A percentile compares a stretch with the other conserved stretches of the same genome.
These are phyloP conservation scores for Phoenix roebelenii DNA, from an alignment of 176 grass and related monocot species.

Conservation along the genomic window DNA sequence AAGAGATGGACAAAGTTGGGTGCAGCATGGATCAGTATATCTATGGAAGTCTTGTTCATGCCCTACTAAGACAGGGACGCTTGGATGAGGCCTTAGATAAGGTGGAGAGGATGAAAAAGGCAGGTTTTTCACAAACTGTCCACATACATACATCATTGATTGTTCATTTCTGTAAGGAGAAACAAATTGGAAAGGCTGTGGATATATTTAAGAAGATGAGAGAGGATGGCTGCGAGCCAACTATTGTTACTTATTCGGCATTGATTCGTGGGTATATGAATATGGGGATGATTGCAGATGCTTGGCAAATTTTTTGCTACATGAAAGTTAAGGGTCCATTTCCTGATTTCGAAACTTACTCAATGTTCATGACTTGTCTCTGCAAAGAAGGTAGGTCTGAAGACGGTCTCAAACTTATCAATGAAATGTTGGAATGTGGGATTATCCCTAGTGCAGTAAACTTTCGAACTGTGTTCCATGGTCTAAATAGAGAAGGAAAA, in stretches of 20 bases:
- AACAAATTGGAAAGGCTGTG: slow-evolving; percentile 46
- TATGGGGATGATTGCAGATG: slow-evolving; percentile 65
- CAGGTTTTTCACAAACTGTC: slow-evolving; percentile 39
- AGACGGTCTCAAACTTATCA: slow-evolving; percentile 44
- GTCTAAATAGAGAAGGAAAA: slow-evolving; percentile 77
- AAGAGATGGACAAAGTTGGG: slow-evolving; percentile 39
- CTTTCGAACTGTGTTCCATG: slow-evolving; percentile 61
- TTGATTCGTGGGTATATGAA: slow-evolving; percentile 72
- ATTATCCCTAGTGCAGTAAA: slow-evolving; percentile 76
- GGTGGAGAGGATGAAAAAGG: slow-evolving; percentile 62
- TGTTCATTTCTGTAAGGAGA: slow-evolving; percentile 70
- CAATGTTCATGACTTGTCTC: slow-evolving; percentile 75
- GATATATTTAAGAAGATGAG: slow-evolving; percentile 54
- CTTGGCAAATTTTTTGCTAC: slow-evolving; percentile 47
- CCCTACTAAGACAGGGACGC: slow-evolving; percentile 44
- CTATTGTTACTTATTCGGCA: slow-evolving; percentile 61
- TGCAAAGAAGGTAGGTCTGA: slow-evolving; percentile 68
- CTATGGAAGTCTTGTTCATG: slow-evolving; percentile 75
- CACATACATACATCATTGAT: slow-evolving; percentile 67
- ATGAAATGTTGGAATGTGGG: slow-evolving; percentile 52
- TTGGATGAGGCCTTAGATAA: slow-evolving; percentile 53
- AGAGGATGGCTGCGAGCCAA: slow-evolving; percentile 48
- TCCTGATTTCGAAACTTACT: slow-evolving; percentile 79
- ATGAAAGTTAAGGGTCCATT: slow-evolving; percentile 78
- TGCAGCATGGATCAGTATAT: slow-evolving; percentile 48